Percentiles rank a stretch among this genome's conserved stretches.
Conservation (phyloP, 352 stramenopile genomes). For the Lagenidium giganteum region DNA sequence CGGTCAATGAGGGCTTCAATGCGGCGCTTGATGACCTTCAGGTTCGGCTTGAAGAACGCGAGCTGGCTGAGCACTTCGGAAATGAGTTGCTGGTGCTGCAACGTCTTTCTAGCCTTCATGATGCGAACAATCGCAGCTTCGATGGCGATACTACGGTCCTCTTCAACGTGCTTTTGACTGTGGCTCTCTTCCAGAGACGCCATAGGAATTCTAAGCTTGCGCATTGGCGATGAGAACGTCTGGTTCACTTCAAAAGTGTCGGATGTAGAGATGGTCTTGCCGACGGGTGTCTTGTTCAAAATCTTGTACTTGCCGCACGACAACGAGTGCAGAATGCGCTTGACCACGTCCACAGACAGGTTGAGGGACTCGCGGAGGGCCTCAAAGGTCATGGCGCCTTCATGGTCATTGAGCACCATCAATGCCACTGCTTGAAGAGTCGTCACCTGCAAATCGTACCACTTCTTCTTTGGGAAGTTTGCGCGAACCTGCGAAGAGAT, state of each 20-base stretch:
- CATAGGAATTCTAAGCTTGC: conserved; percentile 99
- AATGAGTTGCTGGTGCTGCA: conserved; percentile 97
- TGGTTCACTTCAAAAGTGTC: conserved; percentile 95
- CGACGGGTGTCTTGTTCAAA: conserved; percentile 89
- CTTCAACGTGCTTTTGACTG: conserved; percentile 98
- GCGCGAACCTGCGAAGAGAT: conserved; percentile 41
- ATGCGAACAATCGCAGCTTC: conserved; percentile 99
- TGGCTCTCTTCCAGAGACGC: conserved; percentile 97
- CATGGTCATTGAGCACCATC: conserved; percentile 92
- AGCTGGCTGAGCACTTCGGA: conserved; percentile 98
- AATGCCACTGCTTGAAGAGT: conserved; percentile 96
- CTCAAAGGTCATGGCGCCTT: conserved; percentile 85
- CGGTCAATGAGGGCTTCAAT: conserved; percentile 98
- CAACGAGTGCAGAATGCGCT: conserved; percentile 98
- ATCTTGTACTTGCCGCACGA: conserved; percentile 99
- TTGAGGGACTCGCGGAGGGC: conserved; percentile 92
- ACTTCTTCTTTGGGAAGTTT: conserved; percentile 85
- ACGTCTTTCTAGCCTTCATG: conserved; percentile 98
- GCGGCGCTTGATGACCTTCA: conserved; percentile 96
- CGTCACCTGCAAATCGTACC: conserved; percentile 97
- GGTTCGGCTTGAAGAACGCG: conserved; percentile 97
- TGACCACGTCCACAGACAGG: conserved; percentile 94
- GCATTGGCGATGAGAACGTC: conserved; percentile 93
- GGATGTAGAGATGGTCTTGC: conserved; percentile 93
- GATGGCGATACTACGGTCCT: conserved; percentile 96